A percentile compares a stretch with the other conserved stretches of the same genome.
phyloP scores from a whole-genome alignment of 192 early-diverging fungal species.

The Geranomyces variabilis region DNA sequence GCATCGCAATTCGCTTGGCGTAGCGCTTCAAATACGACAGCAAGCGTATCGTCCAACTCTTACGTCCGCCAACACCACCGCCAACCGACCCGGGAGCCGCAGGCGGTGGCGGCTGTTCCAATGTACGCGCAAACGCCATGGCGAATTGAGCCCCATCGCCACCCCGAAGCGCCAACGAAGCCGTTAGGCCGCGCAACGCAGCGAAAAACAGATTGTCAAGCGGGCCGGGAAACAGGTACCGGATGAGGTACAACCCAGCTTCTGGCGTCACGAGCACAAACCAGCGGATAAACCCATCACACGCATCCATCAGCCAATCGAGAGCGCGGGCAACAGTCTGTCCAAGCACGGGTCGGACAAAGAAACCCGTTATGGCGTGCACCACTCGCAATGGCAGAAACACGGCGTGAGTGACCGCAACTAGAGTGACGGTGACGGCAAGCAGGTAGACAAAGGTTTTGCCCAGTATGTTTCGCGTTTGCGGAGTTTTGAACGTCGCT shows the following conservation, averaged over 20 bases:
- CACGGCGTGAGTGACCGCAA: conserved; percentile 10
- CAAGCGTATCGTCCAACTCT: conserved; percentile 8
- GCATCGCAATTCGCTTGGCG: conserved; percentile 25
- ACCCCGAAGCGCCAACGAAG: neutral
- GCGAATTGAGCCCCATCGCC: conserved; percentile 16
- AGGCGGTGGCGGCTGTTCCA: conserved; percentile 3
- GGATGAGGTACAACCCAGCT: conserved; percentile 26
- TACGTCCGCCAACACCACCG: neutral
- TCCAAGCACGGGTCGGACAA: conserved; percentile 23
- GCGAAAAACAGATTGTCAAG: conserved; percentile 41
- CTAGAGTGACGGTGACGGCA: conserved; percentile 13
- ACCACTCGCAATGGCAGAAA: conserved; percentile 28
- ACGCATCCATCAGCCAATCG: conserved; percentile 19
- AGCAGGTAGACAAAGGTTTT: conserved; percentile 19
- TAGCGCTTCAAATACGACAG: conserved; percentile 38
- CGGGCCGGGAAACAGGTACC: conserved; percentile 42
- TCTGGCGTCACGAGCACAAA: conserved; percentile 23
- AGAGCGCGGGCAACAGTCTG: neutral
- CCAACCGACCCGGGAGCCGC: neutral
- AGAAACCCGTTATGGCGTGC: neutral
- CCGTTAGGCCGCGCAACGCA: conserved; percentile 20
- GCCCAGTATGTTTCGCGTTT: conserved; percentile 15
- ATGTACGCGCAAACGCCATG: conserved; percentile 17
- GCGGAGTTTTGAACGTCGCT: conserved; percentile 12
- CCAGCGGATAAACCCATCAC: conserved; percentile 21